A percentile compares a stretch with the other conserved stretches of the same genome.
Conservation (phyloP, 768 basidiomycete genomes). For the Xanthoconium stramineum region DNA sequence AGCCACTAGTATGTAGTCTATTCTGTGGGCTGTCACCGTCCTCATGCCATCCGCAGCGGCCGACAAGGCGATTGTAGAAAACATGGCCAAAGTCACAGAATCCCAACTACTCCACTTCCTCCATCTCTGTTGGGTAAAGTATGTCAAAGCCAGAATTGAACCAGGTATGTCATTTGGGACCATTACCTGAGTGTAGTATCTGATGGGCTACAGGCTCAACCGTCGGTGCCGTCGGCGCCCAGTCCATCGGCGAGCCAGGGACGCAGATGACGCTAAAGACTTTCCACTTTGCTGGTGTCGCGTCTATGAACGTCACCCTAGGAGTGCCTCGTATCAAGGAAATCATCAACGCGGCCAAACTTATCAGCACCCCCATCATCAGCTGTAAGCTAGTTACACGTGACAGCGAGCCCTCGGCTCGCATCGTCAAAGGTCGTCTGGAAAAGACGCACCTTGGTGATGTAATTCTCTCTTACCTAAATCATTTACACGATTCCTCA, state of each 20-base stretch:
- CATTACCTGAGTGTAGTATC: not conserved
- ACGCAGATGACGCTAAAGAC: conserved; percentile 99
- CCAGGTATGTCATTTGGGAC: conserved; percentile 53
- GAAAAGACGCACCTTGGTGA: conserved; percentile 95
- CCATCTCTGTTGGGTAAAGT: conserved; percentile 85
- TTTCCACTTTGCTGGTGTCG: conserved; percentile 99
- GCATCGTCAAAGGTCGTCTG: conserved; percentile 94
- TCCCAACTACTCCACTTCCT: conserved; percentile 77
- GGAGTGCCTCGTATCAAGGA: conserved; percentile 99
- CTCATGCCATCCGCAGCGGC: conserved; percentile 41
- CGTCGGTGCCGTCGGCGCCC: conserved; percentile 97
- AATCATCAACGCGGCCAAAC: conserved; percentile 98
- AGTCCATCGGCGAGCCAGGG: conserved; percentile 98
- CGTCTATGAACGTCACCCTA: conserved; percentile 98
- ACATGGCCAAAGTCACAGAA: conserved; percentile 85
- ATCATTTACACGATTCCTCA: not conserved
- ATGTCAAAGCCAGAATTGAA: conserved; percentile 94
- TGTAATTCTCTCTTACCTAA: conserved; percentile 42
- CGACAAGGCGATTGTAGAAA: conserved; percentile 77
- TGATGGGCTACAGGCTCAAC: conserved; percentile 67
- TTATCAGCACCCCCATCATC: conserved; percentile 97
- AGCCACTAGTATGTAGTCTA: conserved; percentile 54
- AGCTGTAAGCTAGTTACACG: conserved; percentile 88
- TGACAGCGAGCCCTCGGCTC: conserved; percentile 88
- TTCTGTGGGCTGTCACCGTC: not conserved